A percentile compares a stretch with the other conserved stretches of the same genome.
These are phyloP conservation scores for Zoysia matrella DNA, from an alignment of 202 grass and related monocot genomes.

Conservation along the genomic window DNA sequence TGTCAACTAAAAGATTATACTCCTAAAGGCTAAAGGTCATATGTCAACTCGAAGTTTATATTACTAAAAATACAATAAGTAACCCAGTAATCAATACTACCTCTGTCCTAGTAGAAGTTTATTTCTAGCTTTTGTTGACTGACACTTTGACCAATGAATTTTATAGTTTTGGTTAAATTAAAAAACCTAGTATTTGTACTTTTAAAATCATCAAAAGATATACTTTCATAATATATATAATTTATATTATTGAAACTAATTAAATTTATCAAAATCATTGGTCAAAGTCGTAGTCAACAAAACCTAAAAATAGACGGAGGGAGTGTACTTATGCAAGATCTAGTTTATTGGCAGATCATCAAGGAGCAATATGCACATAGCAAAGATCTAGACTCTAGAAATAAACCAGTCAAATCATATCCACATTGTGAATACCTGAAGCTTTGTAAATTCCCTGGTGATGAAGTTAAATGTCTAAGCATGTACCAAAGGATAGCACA, in stretches of 20 bases:
- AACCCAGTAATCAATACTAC: neutral
- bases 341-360: constrained; percentile 5
- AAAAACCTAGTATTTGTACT: too few species aligned
- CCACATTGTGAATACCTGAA: constrained; percentile 57
- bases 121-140: too few species aligned
- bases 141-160: too few species aligned
- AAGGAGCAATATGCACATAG: neutral
- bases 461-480: constrained; percentile 61
- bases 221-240: too few species aligned
- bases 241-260: too few species aligned
- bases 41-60: neutral
- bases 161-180: too few species aligned
- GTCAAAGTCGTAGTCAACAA: too few species aligned
- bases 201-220: too few species aligned
- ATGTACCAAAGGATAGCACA: constrained; percentile 59
- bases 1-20: neutral
- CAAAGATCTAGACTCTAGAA: neutral
- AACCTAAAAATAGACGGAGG: neutral
- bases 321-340: neutral
- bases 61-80: neutral
- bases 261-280: too few species aligned
- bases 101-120: too few species aligned
- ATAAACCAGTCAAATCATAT: constrained; percentile 16
- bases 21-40: too few species aligned
- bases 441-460: constrained; percentile 83